phyloP scores from a whole-genome alignment of 192 early-diverging fungal genomes.

The Funneliformis geosporum region DNA sequence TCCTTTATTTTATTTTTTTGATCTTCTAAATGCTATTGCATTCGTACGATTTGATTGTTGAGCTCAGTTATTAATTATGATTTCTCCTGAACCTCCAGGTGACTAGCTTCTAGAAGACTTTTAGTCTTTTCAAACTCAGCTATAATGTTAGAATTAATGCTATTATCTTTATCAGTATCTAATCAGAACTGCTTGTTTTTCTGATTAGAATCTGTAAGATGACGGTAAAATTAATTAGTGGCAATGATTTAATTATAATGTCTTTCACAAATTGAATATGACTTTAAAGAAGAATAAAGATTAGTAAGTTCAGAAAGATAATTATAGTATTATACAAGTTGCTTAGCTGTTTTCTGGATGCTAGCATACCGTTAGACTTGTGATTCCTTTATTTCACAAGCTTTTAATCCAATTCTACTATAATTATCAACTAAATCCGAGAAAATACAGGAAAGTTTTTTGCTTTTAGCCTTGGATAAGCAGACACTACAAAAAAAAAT shows the following conservation, averaged over 20 bases:
- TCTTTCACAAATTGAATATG: conserved; percentile 7
- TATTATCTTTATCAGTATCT: neutral
- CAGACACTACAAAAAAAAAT: no score
- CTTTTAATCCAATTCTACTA: no score
- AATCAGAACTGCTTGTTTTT: neutral
- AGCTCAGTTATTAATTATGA: neutral
- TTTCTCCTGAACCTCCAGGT: conserved; percentile 2
- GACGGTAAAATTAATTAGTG: conserved; percentile 6
- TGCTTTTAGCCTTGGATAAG: no score
- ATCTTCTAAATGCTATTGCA: neutral
- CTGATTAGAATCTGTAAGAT: neutral
- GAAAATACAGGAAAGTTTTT: no score
- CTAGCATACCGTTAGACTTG: neutral
- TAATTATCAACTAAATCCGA: no score
- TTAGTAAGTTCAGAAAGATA: neutral
- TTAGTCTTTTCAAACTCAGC: neutral
- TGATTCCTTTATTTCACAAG: neutral
- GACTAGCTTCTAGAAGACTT: neutral
- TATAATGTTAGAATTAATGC: neutral
- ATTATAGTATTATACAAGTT: neutral
- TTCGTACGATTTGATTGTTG: neutral
- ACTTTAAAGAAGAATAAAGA: neutral
- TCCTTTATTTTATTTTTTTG: neutral
- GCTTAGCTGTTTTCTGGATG: neutral
- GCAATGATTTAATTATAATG: conserved; percentile 9